Evolutionary conservation across 2,329 filamentous ascomycete species (phyloP).

Genomic region (Dryadomyces quercivorus): DNA sequence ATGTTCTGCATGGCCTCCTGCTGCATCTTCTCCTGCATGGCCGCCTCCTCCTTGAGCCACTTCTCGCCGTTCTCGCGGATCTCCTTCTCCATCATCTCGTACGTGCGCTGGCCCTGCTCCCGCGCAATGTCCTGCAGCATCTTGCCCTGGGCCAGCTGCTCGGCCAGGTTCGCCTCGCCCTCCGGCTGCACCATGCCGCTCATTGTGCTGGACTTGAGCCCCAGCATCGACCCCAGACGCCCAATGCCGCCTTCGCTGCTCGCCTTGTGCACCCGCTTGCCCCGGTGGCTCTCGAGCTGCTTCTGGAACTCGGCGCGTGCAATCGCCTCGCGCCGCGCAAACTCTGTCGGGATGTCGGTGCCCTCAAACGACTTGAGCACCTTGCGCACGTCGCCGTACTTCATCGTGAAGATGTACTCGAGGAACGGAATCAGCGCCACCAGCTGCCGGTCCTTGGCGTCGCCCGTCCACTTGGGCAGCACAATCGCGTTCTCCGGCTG

Average conservation of each 20-base stretch:
- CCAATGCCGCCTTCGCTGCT: slow-evolving; percentile 43
- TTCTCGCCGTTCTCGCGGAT: slow-evolving; percentile 89
- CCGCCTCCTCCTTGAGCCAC: slow-evolving; percentile 90
- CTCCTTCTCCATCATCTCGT: slow-evolving; percentile 78
- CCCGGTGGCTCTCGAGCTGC: slow-evolving; percentile 56
- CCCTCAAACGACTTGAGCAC: slow-evolving; percentile 82
- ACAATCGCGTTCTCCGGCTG: slow-evolving; percentile 97
- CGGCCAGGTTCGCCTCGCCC: slow-evolving; percentile 57
- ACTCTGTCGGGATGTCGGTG: slow-evolving; percentile 80
- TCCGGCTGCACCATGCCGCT: slow-evolving; percentile 47
- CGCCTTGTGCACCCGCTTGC: slow-evolving; percentile 40
- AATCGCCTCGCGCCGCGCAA: slow-evolving; percentile 74
- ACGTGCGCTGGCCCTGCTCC: slow-evolving; percentile 82
- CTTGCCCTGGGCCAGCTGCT: slow-evolving; percentile 83
- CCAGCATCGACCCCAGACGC: slow-evolving; percentile 59
- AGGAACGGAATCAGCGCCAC: slow-evolving; percentile 90
- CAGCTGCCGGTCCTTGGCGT: slow-evolving; percentile 71
- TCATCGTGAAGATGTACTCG: slow-evolving; percentile 93
- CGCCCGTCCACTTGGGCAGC: slow-evolving; percentile 78
- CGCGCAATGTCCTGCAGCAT: slow-evolving; percentile 93
- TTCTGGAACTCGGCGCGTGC: slow-evolving; percentile 77
- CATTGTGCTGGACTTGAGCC: slow-evolving; percentile 60
- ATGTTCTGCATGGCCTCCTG: slow-evolving; percentile 87
- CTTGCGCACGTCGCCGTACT: slow-evolving; percentile 74
- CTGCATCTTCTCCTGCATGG: slow-evolving; percentile 75